phyloP scores from a whole-genome alignment of 768 basidiomycete species.

The Kwoniella mangroviensis region DNA sequence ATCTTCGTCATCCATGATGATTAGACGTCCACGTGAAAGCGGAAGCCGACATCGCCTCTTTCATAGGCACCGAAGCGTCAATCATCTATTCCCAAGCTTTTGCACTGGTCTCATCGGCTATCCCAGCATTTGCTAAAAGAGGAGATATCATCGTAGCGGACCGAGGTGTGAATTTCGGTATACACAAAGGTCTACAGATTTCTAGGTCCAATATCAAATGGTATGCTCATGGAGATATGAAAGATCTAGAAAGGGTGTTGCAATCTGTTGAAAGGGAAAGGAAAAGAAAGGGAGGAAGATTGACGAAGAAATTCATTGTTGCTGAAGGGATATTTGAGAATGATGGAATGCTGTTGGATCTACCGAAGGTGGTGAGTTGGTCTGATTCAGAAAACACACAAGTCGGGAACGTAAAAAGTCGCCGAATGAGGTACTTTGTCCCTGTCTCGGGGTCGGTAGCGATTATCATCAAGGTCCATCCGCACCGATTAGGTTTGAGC shows the following conservation, averaged over 20 bases:
- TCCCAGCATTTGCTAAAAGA: constrained; percentile 95
- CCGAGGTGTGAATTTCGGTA: constrained; percentile 90
- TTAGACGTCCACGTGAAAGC: constrained; percentile 88
- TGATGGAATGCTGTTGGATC: constrained; percentile 87
- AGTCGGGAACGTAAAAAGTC: too few species aligned
- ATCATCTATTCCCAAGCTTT: constrained; percentile 96
- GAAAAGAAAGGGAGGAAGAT: constrained; percentile 75
- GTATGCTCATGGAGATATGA: constrained; percentile 95
- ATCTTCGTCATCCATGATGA: constrained; percentile 4
- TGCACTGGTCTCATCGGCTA: constrained; percentile 87
- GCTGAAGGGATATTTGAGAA: constrained; percentile 97
- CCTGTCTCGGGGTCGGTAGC: too few species aligned
- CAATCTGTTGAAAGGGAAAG: constrained; percentile 83
- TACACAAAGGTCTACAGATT: constrained; percentile 94
- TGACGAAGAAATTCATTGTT: constrained; percentile 91
- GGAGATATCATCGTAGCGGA: constrained; percentile 99
- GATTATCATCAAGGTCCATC: too few species aligned
- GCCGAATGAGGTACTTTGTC: too few species aligned
- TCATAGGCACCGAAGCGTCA: constrained; percentile 82
- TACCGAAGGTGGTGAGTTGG: constrained; percentile 81
- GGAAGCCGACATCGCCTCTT: constrained; percentile 86
- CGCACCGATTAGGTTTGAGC: neutral
- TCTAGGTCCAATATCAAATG: constrained; percentile 88
- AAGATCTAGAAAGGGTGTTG: constrained; percentile 85
- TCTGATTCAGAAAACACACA: too few species aligned